Percentiles rank a stretch among this genome's conserved stretches.
Conservation (phyloP, 2,329 filamentous ascomycete species). For the Ophiostoma sp. region DNA sequence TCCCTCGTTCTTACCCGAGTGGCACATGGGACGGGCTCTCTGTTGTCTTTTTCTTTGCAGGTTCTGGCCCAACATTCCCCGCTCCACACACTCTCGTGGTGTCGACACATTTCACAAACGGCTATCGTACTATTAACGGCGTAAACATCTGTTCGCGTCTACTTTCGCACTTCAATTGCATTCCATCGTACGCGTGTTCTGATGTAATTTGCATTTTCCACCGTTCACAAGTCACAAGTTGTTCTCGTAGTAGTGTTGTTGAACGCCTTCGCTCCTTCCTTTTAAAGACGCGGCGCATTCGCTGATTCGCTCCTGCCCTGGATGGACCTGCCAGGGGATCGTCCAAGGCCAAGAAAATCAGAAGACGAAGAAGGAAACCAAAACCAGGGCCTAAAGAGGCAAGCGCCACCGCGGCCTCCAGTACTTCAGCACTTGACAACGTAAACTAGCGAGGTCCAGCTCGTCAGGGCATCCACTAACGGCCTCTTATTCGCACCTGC, state of each 20-base stretch:
- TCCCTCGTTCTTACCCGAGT: background rate
- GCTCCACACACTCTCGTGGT: constrained; percentile 13
- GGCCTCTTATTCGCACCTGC: background rate
- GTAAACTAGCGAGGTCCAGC: background rate
- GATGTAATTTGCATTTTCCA: background rate
- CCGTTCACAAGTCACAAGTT: background rate
- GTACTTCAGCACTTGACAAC: background rate
- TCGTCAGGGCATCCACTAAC: background rate
- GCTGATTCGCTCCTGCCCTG: constrained; percentile 4
- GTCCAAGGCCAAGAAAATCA: background rate
- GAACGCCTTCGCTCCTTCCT: background rate
- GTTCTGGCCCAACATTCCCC: background rate
- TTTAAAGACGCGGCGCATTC: background rate
- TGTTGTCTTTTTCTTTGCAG: background rate
- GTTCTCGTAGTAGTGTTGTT: background rate
- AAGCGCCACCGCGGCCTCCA: constrained; percentile 22
- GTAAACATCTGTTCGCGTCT: background rate
- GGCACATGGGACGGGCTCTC: background rate
- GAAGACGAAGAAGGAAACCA: background rate
- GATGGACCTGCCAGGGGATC: background rate
- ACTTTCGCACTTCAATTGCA: background rate
- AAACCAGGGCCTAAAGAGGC: constrained; percentile 20
- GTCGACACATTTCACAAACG: background rate
- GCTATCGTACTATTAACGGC: background rate
- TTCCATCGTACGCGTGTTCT: constrained; percentile 8